phyloP scores from a whole-genome alignment of 208 protist species.

The Leishmania gerbilli region DNA sequence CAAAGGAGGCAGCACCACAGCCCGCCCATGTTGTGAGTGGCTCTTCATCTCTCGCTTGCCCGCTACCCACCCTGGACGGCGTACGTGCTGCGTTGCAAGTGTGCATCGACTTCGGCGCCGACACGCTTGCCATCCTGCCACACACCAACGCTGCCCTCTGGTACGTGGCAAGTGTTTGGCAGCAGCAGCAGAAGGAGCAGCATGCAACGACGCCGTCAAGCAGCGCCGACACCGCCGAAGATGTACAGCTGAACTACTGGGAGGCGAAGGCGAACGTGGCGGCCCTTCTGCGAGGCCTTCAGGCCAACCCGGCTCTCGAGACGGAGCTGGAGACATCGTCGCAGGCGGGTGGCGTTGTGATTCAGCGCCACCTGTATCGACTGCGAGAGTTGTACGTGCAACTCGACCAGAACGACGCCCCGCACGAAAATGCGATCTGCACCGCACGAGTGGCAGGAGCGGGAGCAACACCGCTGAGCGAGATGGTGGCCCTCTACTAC shows the following conservation, averaged over 20 bases:
- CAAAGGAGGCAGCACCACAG: background rate
- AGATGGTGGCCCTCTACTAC: constrained; percentile 36
- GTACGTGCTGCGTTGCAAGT: constrained; percentile 22
- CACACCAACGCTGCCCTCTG: constrained; percentile 25
- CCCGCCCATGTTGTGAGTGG: background rate
- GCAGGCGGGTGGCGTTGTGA: constrained; percentile 14
- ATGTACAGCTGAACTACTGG: constrained; percentile 6
- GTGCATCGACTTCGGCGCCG: constrained; percentile 27
- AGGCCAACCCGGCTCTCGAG: constrained; percentile 6
- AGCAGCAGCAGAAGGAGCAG: background rate
- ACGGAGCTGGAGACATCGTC: constrained; percentile 13
- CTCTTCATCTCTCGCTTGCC: background rate
- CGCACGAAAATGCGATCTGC: background rate
- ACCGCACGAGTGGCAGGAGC: background rate
- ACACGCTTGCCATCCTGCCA: constrained; percentile 17
- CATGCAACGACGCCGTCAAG: background rate
- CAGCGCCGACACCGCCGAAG: background rate
- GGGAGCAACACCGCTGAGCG: constrained; percentile 11
- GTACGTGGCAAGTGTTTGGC: constrained; percentile 8
- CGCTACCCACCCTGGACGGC: constrained; percentile 9
- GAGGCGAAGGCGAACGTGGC: constrained; percentile 21
- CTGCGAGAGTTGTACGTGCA: constrained; percentile 19
- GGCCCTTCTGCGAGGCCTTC: constrained; percentile 17
- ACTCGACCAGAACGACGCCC: background rate
- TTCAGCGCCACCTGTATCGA: constrained; percentile 23